Conservation (phyloP, 2,329 filamentous ascomycete species). For the Aspergillus pseudonomiae region DNA sequence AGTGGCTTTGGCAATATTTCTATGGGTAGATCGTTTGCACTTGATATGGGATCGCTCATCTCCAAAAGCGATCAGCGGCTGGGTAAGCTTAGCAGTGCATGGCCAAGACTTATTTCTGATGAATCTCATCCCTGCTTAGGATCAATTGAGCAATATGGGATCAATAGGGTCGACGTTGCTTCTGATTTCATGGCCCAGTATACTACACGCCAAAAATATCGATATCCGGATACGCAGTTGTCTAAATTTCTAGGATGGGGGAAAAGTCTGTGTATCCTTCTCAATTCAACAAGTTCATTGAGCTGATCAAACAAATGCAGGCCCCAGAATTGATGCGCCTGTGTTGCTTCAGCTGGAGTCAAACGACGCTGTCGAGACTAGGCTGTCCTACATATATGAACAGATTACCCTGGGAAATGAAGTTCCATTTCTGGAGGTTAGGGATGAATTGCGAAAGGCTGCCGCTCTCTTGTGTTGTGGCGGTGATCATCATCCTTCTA, state of each 20-base stretch:
- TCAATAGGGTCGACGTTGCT: conserved; percentile 80
- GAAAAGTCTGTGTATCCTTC: conserved; percentile 18
- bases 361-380: conserved; percentile 53
- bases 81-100: conserved; percentile 39
- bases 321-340: conserved; percentile 10
- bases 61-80: conserved; percentile 85
- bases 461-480: conserved; percentile 83
- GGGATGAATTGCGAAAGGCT: conserved; percentile 80
- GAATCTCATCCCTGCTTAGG: conserved; percentile 27
- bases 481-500: conserved; percentile 72
- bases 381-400: conserved; percentile 72
- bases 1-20: conserved; percentile 89
- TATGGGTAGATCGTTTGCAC: conserved; percentile 87
- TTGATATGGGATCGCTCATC: conserved; percentile 87
- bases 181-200: conserved; percentile 98
- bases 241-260: conserved; percentile 15
- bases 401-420: conserved; percentile 69
- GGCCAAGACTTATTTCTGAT: background rate
- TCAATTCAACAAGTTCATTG: background rate
- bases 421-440: conserved; percentile 73
- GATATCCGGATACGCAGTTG: conserved; percentile 73
- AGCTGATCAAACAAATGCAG: conserved; percentile 16
- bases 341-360: conserved; percentile 21
- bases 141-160: conserved; percentile 75
- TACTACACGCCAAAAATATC: conserved; percentile 93